Percentiles rank a stretch among this genome's conserved stretches.
phyloP scores from a whole-genome alignment of 2,329 filamentous ascomycete species.

The Calonectria montana region DNA sequence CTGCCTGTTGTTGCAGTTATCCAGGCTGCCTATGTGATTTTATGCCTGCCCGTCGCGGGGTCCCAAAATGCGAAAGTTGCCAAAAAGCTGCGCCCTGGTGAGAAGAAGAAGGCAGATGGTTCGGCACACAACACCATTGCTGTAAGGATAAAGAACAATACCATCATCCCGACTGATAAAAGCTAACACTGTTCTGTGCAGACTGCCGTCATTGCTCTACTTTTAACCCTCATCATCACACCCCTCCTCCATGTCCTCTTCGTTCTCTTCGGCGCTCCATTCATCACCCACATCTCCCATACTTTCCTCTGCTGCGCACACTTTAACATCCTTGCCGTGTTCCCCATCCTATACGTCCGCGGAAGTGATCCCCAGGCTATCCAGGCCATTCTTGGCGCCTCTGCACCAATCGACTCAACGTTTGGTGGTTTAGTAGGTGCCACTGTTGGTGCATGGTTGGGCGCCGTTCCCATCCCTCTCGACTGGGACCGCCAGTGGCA shows the following conservation, averaged over 20 bases:
- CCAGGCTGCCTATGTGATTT: constrained; percentile 72
- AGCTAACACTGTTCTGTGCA: constrained; percentile 40
- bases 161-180: constrained; percentile 10
- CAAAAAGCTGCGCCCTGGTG: constrained; percentile 64
- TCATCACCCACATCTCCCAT: constrained; percentile 82
- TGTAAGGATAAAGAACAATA: constrained; percentile 49
- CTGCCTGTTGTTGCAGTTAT: constrained; percentile 72
- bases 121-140: constrained; percentile 58
- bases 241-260: constrained; percentile 72
- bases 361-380: constrained; percentile 80
- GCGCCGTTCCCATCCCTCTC: constrained; percentile 92
- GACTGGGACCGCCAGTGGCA: constrained; percentile 99
- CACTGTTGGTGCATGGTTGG: constrained; percentile 87
- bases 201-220: constrained; percentile 59
- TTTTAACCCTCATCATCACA: constrained; percentile 77
- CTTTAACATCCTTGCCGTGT: constrained; percentile 80
- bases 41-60: constrained; percentile 73
- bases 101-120: constrained; percentile 64
- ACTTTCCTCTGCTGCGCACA: constrained; percentile 86
- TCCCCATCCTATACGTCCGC: constrained; percentile 87
- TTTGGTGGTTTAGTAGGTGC: constrained; percentile 86
- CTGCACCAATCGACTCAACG: constrained; percentile 82
- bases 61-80: constrained; percentile 52
- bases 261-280: constrained; percentile 90
- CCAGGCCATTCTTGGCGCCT: constrained; percentile 74